A percentile compares a stretch with the other conserved stretches of the same genome.
These are phyloP conservation scores for Articulospora tetracladia DNA, from an alignment of 495 filamentous ascomycete species.

Conservation along the genomic window DNA sequence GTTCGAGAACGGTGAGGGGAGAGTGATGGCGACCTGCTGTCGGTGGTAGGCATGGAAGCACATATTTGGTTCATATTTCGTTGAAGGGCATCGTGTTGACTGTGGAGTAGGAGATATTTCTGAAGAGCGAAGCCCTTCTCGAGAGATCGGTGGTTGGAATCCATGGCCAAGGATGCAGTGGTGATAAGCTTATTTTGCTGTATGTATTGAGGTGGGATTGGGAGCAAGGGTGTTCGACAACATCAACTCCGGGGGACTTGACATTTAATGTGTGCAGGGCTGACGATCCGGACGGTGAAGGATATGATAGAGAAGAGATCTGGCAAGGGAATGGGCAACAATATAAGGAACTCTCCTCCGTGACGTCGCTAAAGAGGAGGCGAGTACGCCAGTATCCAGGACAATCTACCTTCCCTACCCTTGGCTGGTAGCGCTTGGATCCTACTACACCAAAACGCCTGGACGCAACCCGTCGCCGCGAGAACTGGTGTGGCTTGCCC, in stretches of 20 bases:
- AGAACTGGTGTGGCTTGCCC: not conserved
- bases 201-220: not conserved
- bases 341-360: not conserved
- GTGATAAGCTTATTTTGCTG: not conserved
- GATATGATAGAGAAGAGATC: not conserved
- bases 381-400: not conserved
- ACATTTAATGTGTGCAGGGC: not conserved
- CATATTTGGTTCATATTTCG: slow-evolving; percentile 44
- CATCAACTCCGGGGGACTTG: not conserved
- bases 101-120: slow-evolving; percentile 50
- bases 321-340: not conserved
- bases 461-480: not conserved
- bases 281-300: not conserved
- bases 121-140: slow-evolving; percentile 47
- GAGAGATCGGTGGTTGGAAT: slow-evolving; percentile 8
- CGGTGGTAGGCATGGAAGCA: slow-evolving; percentile 24
- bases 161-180: not conserved
- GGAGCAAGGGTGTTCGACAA: not conserved
- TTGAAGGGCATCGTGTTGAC: slow-evolving; percentile 49
- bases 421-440: not conserved
- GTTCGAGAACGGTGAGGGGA: slow-evolving; percentile 2
- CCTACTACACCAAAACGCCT: no score
- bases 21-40: slow-evolving; percentile 21
- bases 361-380: not conserved
- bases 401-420: not conserved